These are phyloP conservation scores for Eucalyptus camaldulensis DNA, from an alignment of 345 rosid species.

Conservation along the genomic window DNA sequence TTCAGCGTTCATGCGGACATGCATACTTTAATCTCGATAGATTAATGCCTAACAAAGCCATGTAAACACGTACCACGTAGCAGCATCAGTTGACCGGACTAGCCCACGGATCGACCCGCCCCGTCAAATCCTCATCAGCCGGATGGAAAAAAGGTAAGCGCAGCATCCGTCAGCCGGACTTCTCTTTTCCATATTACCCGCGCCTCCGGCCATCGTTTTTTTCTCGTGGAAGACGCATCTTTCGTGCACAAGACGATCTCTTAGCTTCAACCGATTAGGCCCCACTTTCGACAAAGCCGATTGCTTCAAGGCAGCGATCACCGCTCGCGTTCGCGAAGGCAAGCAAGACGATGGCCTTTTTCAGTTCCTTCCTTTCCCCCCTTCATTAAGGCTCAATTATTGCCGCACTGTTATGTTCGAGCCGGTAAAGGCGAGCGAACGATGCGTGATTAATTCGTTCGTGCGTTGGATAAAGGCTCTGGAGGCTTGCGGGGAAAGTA, in stretches of 20 bases:
- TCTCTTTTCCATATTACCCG: neutral
- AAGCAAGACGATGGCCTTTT: neutral
- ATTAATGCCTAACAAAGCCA: neutral
- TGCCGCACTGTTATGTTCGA: neutral
- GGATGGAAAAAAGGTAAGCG: neutral
- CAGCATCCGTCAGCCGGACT: neutral
- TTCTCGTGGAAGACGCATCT: neutral
- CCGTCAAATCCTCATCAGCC: neutral
- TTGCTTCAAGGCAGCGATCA: neutral
- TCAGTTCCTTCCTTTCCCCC: neutral
- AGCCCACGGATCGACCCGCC: neutral
- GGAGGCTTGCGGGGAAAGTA: neutral
- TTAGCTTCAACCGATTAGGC: neutral
- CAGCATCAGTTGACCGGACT: neutral
- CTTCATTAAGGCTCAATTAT: neutral
- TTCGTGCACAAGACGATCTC: neutral
- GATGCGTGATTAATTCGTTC: neutral
- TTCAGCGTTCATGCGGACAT: neutral
- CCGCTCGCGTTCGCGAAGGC: neutral
- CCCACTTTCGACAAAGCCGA: neutral
- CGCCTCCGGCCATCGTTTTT: neutral
- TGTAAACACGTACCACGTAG: neutral
- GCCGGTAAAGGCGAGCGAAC: neutral
- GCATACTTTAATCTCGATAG: neutral
- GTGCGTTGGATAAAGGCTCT: neutral